Evolutionary conservation across 2,329 filamentous ascomycete species (phyloP).

Genomic region (Trichoderma aggressivum): DNA sequence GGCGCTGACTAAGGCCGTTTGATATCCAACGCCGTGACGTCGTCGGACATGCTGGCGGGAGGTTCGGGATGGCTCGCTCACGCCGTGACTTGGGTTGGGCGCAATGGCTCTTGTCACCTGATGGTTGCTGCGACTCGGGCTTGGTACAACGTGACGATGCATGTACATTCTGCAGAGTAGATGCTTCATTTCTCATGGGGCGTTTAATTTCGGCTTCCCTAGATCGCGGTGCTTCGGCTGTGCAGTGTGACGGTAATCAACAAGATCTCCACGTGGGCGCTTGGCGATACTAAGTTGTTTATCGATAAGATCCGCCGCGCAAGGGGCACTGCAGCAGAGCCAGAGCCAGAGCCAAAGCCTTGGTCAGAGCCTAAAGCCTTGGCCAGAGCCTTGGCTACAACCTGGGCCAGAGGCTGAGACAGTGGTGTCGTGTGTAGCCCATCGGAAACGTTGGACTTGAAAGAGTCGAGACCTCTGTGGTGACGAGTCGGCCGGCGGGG

Average conservation of each 20-base stretch:
- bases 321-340: neutral
- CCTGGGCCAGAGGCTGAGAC: neutral
- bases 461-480: neutral
- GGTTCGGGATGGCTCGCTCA: constrained; percentile 8
- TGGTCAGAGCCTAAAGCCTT: neutral
- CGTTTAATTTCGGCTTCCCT: neutral
- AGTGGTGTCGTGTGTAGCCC: neutral
- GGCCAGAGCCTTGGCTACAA: neutral
- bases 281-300: neutral
- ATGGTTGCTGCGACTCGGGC: neutral
- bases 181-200: neutral
- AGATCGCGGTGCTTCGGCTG: neutral
- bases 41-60: neutral
- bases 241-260: neutral
- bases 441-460: neutral
- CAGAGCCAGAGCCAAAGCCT: neutral
- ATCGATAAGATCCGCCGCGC: neutral
- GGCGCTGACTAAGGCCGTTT: constrained; percentile 1
- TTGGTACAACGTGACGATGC: neutral
- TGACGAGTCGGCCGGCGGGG: neutral
- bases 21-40: neutral
- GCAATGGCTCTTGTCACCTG: neutral
- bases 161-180: neutral
- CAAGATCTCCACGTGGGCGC: neutral
- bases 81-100: neutral